phyloP scores from a whole-genome alignment of 2,329 filamentous ascomycete genomes.

The Aureobasidium melanogenum region DNA sequence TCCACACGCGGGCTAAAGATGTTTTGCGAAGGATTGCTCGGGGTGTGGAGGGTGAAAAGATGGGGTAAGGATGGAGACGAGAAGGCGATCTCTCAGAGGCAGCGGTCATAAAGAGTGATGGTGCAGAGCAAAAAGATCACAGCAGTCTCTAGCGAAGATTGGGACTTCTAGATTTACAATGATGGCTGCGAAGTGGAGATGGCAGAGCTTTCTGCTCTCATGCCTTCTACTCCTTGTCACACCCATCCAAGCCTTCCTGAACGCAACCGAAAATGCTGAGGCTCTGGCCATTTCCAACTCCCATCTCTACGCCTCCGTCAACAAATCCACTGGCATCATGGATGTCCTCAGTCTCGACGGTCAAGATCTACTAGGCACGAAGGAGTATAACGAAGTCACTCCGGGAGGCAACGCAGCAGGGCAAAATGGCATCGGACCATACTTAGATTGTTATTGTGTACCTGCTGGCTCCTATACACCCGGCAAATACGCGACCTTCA shows the following conservation, averaged over 20 bases:
- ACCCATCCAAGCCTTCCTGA: slow-evolving; percentile 14
- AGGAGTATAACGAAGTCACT: slow-evolving; percentile 16
- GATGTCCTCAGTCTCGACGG: slow-evolving; percentile 37
- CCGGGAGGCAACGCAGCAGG: slow-evolving; percentile 24
- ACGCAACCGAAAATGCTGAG: slow-evolving; percentile 23
- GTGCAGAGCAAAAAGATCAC: background rate
- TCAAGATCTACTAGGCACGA: slow-evolving; percentile 45
- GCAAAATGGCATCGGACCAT: slow-evolving; percentile 44
- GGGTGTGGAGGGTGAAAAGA: background rate
- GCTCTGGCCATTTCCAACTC: slow-evolving; percentile 36
- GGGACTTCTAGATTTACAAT: background rate
- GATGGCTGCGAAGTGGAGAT: background rate
- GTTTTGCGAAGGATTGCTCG: background rate
- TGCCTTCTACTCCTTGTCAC: background rate
- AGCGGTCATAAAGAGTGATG: background rate
- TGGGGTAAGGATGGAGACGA: background rate
- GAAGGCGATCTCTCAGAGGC: background rate
- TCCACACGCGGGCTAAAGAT: background rate
- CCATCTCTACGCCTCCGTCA: slow-evolving; percentile 35
- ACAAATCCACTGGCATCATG: slow-evolving; percentile 36
- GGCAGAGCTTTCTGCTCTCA: background rate
- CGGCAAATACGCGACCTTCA: slow-evolving; percentile 42
- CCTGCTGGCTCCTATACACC: slow-evolving; percentile 53
- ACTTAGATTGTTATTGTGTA: slow-evolving; percentile 56
- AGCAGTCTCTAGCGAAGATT: too few relatives aligned